Percentiles rank a stretch among this genome's conserved stretches.
phyloP scores from a whole-genome alignment of 169 alveolate species.

The Theileria annulata region DNA sequence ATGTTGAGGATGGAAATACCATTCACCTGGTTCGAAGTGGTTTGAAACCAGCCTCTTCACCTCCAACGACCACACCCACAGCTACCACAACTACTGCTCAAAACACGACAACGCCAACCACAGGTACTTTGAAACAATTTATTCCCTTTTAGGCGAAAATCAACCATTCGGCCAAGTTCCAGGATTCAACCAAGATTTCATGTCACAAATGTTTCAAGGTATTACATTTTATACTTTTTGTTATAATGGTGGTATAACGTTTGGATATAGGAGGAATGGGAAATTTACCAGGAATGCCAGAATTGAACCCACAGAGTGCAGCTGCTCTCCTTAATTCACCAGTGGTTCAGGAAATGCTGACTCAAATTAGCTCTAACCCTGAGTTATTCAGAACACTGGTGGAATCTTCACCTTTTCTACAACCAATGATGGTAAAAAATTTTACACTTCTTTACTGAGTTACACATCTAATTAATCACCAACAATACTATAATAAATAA shows the following conservation, averaged over 20 bases:
- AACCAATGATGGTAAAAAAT: conserved; percentile 61
- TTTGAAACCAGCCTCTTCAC: conserved; percentile 50
- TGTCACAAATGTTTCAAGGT: conserved; percentile 70
- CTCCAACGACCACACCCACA: conserved; percentile 17
- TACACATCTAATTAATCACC: not conserved
- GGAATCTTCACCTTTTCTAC: conserved; percentile 51
- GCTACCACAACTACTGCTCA: conserved; percentile 27
- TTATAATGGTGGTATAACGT: not conserved
- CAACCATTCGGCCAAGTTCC: conserved; percentile 26
- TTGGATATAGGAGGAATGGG: conserved; percentile 37
- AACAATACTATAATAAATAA: not conserved
- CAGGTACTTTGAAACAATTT: conserved; percentile 7
- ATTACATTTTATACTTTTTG: not conserved
- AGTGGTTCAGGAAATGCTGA: conserved; percentile 77
- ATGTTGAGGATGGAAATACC: conserved; percentile 85
- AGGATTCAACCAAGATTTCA: conserved; percentile 52
- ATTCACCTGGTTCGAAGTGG: conserved; percentile 88
- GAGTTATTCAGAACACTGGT: conserved; percentile 68
- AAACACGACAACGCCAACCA: conserved; percentile 20
- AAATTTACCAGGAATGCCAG: conserved; percentile 43
- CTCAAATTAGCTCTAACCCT: conserved; percentile 72
- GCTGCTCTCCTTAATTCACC: conserved; percentile 74
- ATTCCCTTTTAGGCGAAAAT: not conserved
- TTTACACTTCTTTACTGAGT: not conserved
- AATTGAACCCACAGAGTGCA: conserved; percentile 58